Conservation (phyloP, 768 basidiomycete species). For the Lactifluus hygrophoroides region DNA sequence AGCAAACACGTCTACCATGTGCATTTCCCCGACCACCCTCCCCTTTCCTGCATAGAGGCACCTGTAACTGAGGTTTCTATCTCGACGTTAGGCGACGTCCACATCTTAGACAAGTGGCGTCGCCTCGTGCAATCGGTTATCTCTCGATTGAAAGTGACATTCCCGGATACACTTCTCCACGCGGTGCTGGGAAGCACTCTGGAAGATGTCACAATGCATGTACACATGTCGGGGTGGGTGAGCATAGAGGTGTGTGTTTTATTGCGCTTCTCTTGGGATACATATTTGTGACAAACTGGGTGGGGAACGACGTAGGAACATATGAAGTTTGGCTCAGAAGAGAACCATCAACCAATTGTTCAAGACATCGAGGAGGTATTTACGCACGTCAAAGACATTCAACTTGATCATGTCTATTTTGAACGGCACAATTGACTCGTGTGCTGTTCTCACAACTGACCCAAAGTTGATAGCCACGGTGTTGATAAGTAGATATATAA, state of each 20-base stretch:
- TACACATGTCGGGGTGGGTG: neutral
- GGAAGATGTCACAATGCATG: neutral
- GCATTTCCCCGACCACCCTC: neutral
- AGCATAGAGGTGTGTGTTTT: slow-evolving; percentile 1
- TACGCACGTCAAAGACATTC: neutral
- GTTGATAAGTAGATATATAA: too few relatives aligned
- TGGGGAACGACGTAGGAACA: neutral
- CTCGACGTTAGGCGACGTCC: neutral
- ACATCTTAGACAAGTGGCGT: neutral
- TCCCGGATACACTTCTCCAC: neutral
- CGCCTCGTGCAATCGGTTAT: neutral
- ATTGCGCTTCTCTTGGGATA: neutral
- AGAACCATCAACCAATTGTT: neutral
- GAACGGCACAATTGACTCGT: too few relatives aligned
- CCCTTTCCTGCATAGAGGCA: neutral
- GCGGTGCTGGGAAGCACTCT: neutral
- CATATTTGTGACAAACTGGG: neutral
- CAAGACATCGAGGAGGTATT: neutral
- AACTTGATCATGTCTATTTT: neutral
- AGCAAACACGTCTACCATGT: neutral
- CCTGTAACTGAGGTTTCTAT: neutral
- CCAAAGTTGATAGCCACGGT: too few relatives aligned
- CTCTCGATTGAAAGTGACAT: neutral
- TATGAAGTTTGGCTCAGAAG: neutral
- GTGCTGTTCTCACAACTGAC: too few relatives aligned